A percentile compares a stretch with the other conserved stretches of the same genome.
These are phyloP conservation scores for Sambucus nigra DNA, from an alignment of 129 eudicot species.

Conservation along the genomic window DNA sequence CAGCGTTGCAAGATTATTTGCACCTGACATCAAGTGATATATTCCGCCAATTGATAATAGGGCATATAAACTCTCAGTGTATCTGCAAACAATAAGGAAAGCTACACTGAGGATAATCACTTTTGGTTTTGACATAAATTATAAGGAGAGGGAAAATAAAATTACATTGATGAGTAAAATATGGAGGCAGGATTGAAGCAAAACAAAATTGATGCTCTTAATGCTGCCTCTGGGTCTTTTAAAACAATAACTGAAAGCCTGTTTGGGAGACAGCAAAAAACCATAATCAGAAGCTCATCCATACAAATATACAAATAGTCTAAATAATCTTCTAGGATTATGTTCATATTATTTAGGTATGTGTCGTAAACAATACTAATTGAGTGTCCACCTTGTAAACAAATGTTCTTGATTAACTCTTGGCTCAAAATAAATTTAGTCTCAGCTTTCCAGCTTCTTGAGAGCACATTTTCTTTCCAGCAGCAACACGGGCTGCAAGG, in stretches of 20 bases:
- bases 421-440: no score
- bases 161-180: slow-evolving; percentile 86
- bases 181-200: slow-evolving; percentile 98
- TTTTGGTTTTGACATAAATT: neutral
- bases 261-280: slow-evolving; percentile 14
- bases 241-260: slow-evolving; percentile 72
- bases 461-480: neutral
- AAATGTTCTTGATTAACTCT: no score
- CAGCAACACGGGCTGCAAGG: neutral
- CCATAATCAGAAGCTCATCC: slow-evolving; percentile 7
- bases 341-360: no score
- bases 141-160: slow-evolving; percentile 10
- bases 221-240: slow-evolving; percentile 53
- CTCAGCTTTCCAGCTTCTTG: neutral
- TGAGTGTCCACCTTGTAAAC: neutral
- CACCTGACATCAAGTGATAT: slow-evolving; percentile 47
- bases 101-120: neutral
- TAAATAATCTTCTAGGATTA: neutral
- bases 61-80: slow-evolving; percentile 85
- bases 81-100: slow-evolving; percentile 41
- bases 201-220: slow-evolving; percentile 80
- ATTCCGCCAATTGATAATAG: slow-evolving; percentile 75
- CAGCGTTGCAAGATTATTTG: slow-evolving; percentile 34
- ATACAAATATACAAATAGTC: no score
- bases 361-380: neutral